Percentiles rank a stretch among this genome's conserved stretches.
Evolutionary conservation across 192 early-diverging fungal species (phyloP).

Genomic region (Backusella sp.): DNA sequence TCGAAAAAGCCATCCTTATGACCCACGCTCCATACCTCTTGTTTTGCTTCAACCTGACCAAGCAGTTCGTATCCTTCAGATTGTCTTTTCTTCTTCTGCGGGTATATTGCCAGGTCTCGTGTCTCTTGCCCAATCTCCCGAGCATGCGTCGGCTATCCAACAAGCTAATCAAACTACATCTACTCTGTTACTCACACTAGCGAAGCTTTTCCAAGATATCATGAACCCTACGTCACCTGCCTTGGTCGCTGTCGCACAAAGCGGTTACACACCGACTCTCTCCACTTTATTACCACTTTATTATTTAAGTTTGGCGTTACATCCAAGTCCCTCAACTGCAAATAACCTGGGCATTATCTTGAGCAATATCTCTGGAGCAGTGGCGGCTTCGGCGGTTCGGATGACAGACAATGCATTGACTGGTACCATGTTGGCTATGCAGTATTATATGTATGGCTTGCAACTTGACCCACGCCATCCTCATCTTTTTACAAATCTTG

Average conservation of each 20-base stretch:
- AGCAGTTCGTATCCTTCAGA: conserved; percentile 53
- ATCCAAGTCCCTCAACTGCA: conserved; percentile 84
- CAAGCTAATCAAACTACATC: conserved; percentile 63
- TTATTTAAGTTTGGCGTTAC: conserved; percentile 76
- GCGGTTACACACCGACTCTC: conserved; percentile 52
- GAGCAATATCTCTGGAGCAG: conserved; percentile 61
- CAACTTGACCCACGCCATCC: conserved; percentile 79
- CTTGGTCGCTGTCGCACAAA: conserved; percentile 36
- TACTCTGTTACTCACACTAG: conserved; percentile 76
- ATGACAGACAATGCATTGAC: conserved; percentile 37
- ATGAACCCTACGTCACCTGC: conserved; percentile 45
- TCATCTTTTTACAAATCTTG: conserved; percentile 93
- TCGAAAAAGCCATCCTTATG: background rate
- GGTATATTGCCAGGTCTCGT: conserved; percentile 70
- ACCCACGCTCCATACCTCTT: conserved; percentile 40
- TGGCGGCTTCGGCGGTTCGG: conserved; percentile 30
- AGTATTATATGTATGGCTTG: conserved; percentile 88
- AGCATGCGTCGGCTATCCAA: conserved; percentile 31
- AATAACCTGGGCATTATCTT: conserved; percentile 89
- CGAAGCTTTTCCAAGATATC: conserved; percentile 86
- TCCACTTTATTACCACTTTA: conserved; percentile 77
- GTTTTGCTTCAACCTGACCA: conserved; percentile 64
- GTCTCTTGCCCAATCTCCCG: background rate
- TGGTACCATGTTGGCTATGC: conserved; percentile 75
- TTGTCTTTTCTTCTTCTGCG: conserved; percentile 56